Evolutionary conservation across 2,329 filamentous ascomycete species (phyloP).

Genomic region (Fusarium papillatum): DNA sequence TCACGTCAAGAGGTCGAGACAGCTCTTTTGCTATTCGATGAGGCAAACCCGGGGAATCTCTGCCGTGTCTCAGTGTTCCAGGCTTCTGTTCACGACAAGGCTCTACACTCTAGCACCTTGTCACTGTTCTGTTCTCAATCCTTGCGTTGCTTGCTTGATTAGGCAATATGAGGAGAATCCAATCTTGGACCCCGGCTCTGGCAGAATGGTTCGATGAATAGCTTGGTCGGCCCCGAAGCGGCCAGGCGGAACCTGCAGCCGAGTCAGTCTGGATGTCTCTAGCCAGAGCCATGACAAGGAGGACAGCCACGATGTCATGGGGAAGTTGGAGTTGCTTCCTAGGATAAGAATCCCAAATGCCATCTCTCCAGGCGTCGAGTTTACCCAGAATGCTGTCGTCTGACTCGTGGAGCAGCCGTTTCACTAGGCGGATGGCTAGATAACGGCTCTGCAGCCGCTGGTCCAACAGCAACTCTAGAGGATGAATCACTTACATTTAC

Average conservation of each 20-base stretch:
- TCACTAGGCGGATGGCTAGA: slow-evolving; percentile 14
- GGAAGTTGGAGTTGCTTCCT: slow-evolving; percentile 5
- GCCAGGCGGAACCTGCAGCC: slow-evolving; percentile 7
- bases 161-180: slow-evolving; percentile 23
- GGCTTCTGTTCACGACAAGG: background rate
- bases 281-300: slow-evolving; percentile 3
- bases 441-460: background rate
- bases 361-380: slow-evolving; percentile 18
- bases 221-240: slow-evolving; percentile 19
- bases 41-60: background rate
- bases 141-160: slow-evolving; percentile 8
- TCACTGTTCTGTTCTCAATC: background rate
- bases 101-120: background rate
- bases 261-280: background rate
- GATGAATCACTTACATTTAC: slow-evolving; percentile 10
- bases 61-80: background rate
- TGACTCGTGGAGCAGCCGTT: slow-evolving; percentile 19
- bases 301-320: background rate
- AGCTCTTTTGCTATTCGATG: background rate
- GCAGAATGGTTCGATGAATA: slow-evolving; percentile 15
- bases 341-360: background rate
- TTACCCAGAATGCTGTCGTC: slow-evolving; percentile 8
- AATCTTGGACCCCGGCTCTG: slow-evolving; percentile 7
- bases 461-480: slow-evolving; percentile 1
- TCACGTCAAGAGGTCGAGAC: background rate